These are phyloP conservation scores for Platanthera guangdongensis DNA, from an alignment of 106 monocot genomes.

Conservation along the genomic window DNA sequence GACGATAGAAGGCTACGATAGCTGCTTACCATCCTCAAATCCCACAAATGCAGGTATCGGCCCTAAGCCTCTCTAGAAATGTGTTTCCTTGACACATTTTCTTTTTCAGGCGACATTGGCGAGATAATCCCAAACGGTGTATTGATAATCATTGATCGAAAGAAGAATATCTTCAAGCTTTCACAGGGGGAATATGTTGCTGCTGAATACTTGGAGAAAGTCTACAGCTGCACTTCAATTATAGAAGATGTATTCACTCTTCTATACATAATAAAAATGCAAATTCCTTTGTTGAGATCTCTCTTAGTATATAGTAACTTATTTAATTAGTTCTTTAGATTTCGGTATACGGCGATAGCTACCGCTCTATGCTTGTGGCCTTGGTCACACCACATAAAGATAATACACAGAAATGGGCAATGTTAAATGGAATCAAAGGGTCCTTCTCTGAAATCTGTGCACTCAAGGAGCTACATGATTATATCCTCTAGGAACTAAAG, in stretches of 20 bases:
- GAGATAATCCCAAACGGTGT: slow-evolving; percentile 75
- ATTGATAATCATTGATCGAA: slow-evolving; percentile 80
- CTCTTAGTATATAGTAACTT: background rate
- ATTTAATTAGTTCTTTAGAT: slow-evolving; percentile 30
- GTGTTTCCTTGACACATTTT: background rate
- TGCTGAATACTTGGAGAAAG: slow-evolving; percentile 79
- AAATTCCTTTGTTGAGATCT: background rate
- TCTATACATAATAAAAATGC: background rate
- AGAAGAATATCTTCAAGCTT: slow-evolving; percentile 94
- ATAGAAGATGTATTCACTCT: slow-evolving; percentile 76
- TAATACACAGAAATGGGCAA: slow-evolving; percentile 67
- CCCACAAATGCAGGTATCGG: too few species aligned
- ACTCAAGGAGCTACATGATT: slow-evolving; percentile 35
- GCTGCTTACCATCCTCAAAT: too few species aligned
- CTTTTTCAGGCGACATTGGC: slow-evolving; percentile 76
- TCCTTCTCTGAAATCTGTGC: slow-evolving; percentile 55
- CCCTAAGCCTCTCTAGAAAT: too few species aligned
- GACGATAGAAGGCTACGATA: too few species aligned
- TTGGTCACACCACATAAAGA: slow-evolving; percentile 77
- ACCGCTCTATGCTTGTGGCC: slow-evolving; percentile 64
- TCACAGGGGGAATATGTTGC: slow-evolving; percentile 95
- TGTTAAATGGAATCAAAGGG: slow-evolving; percentile 35
- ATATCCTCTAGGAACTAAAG: slow-evolving; percentile 62
- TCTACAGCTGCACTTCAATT: slow-evolving; percentile 43
- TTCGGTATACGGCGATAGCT: slow-evolving; percentile 95